Conservation (phyloP, 2,329 filamentous ascomycete genomes). For the Ambrosiella cleistominuta region DNA sequence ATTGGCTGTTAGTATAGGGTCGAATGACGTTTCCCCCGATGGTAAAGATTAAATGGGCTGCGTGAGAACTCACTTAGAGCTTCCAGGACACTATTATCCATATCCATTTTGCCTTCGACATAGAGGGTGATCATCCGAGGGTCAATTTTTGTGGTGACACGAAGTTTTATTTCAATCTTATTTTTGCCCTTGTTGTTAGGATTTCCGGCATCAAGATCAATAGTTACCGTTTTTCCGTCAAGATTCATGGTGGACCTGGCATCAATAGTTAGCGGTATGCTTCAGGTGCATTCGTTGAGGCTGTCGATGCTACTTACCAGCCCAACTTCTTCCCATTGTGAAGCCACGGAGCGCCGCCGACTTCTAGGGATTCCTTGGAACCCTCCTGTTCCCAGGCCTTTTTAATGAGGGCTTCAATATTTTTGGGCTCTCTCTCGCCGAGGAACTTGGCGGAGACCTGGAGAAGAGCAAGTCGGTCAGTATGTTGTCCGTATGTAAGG, state of each 20-base stretch:
- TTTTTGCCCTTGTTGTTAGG: slow-evolving; percentile 22
- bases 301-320: slow-evolving; percentile 42
- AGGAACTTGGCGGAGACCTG: slow-evolving; percentile 11
- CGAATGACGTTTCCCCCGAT: not conserved
- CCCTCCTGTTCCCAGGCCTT: slow-evolving; percentile 56
- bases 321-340: slow-evolving; percentile 74
- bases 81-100: slow-evolving; percentile 53
- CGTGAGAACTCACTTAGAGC: slow-evolving; percentile 37
- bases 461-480: not conserved
- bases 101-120: slow-evolving; percentile 38
- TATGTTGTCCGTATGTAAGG: not conserved
- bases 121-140: slow-evolving; percentile 51
- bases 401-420: slow-evolving; percentile 40
- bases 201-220: slow-evolving; percentile 51
- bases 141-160: slow-evolving; percentile 48
- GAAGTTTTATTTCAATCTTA: slow-evolving; percentile 43
- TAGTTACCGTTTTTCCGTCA: slow-evolving; percentile 32
- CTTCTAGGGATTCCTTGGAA: slow-evolving; percentile 37
- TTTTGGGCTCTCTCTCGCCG: slow-evolving; percentile 8
- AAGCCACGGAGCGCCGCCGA: slow-evolving; percentile 37
- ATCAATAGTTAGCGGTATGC: slow-evolving; percentile 1
- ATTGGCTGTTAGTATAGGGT: not conserved
- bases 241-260: slow-evolving; percentile 20
- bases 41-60: not conserved
- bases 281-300: slow-evolving; percentile 3